These are phyloP conservation scores for Onygenales sp. DNA, from an alignment of 2,329 filamentous ascomycete genomes.

Conservation along the genomic window DNA sequence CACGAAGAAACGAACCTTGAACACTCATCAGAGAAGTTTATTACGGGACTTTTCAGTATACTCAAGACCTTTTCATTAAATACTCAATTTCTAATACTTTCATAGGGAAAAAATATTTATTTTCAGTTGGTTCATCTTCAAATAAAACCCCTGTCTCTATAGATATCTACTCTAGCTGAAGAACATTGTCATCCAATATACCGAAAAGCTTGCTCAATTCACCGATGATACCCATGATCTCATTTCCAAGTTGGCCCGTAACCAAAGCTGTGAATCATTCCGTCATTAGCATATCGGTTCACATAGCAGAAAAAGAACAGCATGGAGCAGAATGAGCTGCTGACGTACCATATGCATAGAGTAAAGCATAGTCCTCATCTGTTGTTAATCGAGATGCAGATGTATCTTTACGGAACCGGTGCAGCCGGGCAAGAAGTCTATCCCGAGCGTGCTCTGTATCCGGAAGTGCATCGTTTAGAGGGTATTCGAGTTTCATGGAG, in stretches of 20 bases:
- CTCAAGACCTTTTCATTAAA: no score
- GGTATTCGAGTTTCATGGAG: constrained; percentile 89
- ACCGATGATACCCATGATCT: constrained; percentile 44
- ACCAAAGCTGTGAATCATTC: constrained; percentile 42
- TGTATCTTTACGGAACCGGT: constrained; percentile 69
- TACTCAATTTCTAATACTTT: background rate
- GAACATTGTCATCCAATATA: constrained; percentile 50
- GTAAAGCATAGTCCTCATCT: constrained; percentile 68
- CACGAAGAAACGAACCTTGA: no score
- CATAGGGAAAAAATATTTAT: background rate
- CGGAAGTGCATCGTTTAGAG: constrained; percentile 79
- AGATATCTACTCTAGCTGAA: constrained; percentile 42
- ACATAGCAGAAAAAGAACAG: background rate
- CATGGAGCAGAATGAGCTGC: background rate
- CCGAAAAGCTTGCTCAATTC: constrained; percentile 53
- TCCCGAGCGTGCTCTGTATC: constrained; percentile 74
- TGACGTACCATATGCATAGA: constrained; percentile 75
- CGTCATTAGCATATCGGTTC: background rate
- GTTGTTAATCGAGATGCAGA: constrained; percentile 36
- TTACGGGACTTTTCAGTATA: no score
- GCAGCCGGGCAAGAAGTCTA: constrained; percentile 74
- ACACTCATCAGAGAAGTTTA: no score
- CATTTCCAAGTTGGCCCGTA: constrained; percentile 49
- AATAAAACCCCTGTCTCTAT: background rate
- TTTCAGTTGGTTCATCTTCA: background rate